Base-by-base conservation (phyloP, 2,329 filamentous ascomycete species). In the Neophaeococcomyces mojaviensis region DNA sequence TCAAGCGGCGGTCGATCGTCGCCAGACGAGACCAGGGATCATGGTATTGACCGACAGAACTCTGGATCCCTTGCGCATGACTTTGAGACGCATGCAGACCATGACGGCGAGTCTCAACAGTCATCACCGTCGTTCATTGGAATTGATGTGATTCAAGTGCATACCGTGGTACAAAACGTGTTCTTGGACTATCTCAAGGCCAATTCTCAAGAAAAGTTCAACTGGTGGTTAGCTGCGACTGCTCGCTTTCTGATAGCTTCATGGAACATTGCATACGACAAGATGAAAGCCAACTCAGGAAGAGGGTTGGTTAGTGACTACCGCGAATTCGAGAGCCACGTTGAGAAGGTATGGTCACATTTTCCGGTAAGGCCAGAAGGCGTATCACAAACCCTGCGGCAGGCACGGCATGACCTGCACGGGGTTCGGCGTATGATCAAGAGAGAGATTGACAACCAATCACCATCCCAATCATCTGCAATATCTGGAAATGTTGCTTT, bases 311-410 rank as follows among this genome's bases (percentile, higher is more conserved):
- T 70, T 5, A 66, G 66, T 16, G 70, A 73, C 46, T 70, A 69
- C 51, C 64, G 68, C 22, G 69, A 72, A 47, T 73, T 70, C 50
- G 63, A 70, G 45, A 69, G 66, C 1, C 70, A 73, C 46, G 68
- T 64, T 3, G 64, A 64, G 9, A 57, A 61, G 10, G 52, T 73
- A 12, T 57, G 61, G 46, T 62, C 63, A 28, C 61, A 68, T 40
- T 70, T 64, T 40, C 62, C 65, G 13, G 63, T 64, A 46, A 63
- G 58, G 34, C 48, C 58, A 4, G 44, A 54, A 9, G 55, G 57
- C 16, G 55, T 55, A 13, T 49, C 62, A 13, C 42, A 54, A 13
- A 58, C 57, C 6, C 54, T 72, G 30, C 61, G 60, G 8, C 58
- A 64, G 24, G 59, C 66, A 12, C 61, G 64, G n/a, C 57, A 62